These are phyloP conservation scores for Umbilicaria muhlenbergii DNA, from an alignment of 495 filamentous ascomycete genomes.

Conservation along the genomic window DNA sequence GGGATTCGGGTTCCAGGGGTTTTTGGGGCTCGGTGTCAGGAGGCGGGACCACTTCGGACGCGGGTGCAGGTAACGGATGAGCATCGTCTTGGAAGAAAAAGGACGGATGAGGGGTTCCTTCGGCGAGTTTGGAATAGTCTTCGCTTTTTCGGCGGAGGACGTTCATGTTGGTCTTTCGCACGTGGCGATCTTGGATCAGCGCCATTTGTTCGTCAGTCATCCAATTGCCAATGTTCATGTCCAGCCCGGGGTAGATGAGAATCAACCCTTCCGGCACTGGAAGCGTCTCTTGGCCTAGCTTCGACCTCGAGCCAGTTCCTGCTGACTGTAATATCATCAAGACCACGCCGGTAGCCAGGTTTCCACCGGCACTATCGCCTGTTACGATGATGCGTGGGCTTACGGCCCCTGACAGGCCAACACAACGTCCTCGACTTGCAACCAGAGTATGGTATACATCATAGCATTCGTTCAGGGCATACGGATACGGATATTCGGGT, in stretches of 20 bases:
- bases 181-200: conserved; percentile 70
- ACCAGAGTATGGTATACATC: conserved; percentile 81
- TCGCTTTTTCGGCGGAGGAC: conserved; percentile 66
- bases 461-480: conserved; percentile 89
- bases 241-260: conserved; percentile 76
- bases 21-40: background rate
- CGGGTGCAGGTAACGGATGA: conserved; percentile 5
- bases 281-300: conserved; percentile 42
- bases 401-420: conserved; percentile 62
- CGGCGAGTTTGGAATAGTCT: conserved; percentile 45
- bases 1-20: conserved; percentile 13
- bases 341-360: conserved; percentile 65
- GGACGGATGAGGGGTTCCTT: conserved; percentile 52
- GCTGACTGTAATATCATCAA: conserved; percentile 76
- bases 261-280: conserved; percentile 70
- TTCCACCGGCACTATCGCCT: conserved; percentile 88
- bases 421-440: conserved; percentile 56
- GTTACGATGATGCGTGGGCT: conserved; percentile 65
- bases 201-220: conserved; percentile 98
- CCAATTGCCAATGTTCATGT: conserved; percentile 97
- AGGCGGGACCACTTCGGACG: background rate
- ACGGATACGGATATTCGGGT: conserved; percentile 88
- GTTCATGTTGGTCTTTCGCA: conserved; percentile 57
- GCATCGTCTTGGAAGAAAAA: no score
- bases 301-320: conserved; percentile 36